Conservation (phyloP, 2,329 filamentous ascomycete species). For the Pyrenophora seminiperda region DNA sequence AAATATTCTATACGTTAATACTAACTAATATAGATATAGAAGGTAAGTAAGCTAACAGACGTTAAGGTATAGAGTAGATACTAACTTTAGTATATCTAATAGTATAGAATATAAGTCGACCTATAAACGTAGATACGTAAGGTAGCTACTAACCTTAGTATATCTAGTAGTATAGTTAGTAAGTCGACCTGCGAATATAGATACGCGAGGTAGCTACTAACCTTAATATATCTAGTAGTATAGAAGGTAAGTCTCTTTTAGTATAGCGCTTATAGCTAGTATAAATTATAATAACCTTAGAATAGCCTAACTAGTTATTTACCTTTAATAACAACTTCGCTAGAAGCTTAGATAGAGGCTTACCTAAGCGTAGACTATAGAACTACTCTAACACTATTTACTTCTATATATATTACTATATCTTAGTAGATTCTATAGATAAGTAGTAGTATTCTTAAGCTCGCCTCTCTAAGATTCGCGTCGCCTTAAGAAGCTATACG, state of each 20-base stretch:
- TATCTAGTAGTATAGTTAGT: neutral
- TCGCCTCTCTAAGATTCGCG: constrained; percentile 11
- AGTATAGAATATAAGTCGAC: too few relatives aligned
- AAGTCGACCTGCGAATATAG: neutral
- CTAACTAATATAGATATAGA: constrained; percentile 6
- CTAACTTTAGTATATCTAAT: constrained; percentile 10
- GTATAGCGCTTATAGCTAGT: neutral
- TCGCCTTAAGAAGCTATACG: constrained; percentile 11
- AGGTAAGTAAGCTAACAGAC: constrained; percentile 9
- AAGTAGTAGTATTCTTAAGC: neutral
- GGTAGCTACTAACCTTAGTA: constrained; percentile 3
- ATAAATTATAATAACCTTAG: constrained; percentile 7
- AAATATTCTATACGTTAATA: neutral
- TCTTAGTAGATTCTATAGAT: constrained; percentile 4
- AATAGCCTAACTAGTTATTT: constrained; percentile 9
- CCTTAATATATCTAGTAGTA: neutral
- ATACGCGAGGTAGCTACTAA: neutral
- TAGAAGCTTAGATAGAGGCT: constrained; percentile 2
- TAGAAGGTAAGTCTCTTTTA: neutral
- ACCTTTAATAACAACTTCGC: constrained; percentile 16
- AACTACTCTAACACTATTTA: constrained; percentile 1
- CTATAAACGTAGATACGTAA: neutral
- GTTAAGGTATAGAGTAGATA: constrained; percentile 3
- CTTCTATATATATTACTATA: constrained; percentile 8
- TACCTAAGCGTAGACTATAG: constrained; percentile 4